A percentile compares a stretch with the other conserved stretches of the same genome.
These are phyloP conservation scores for Diddensiella santjacobensis DNA, from an alignment of 805 yeast genomes.

Conservation along the genomic window DNA sequence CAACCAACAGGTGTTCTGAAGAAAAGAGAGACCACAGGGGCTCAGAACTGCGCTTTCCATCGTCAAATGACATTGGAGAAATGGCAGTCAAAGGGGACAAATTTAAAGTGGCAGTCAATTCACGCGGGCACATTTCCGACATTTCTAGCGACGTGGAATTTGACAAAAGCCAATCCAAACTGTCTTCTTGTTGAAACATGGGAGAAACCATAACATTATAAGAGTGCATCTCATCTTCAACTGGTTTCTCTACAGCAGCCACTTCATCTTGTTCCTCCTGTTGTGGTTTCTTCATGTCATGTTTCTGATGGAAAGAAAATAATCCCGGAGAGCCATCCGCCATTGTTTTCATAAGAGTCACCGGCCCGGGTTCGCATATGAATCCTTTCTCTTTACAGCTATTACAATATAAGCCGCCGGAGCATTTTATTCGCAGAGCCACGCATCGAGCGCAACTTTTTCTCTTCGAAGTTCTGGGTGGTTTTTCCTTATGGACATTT, in stretches of 20 bases:
- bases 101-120: neutral
- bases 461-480: conserved; percentile 4
- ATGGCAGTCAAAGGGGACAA: neutral
- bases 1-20: too few species aligned
- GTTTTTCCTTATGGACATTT: conserved; percentile 6
- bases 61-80: neutral
- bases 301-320: too few species aligned
- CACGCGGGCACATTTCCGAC: neutral
- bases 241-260: neutral
- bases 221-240: too few species aligned
- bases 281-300: too few species aligned
- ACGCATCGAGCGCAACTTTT: conserved; percentile 7
- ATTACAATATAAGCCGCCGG: conserved; percentile 5
- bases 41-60: too few species aligned
- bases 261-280: neutral
- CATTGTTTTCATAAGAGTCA: neutral
- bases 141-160: neutral
- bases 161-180: neutral
- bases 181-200: neutral
- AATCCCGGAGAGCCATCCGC: neutral
- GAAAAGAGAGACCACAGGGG: neutral
- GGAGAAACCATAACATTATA: too few species aligned
- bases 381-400: neutral
- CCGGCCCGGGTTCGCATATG: conserved; percentile 2
- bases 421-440: conserved; percentile 2